These are phyloP conservation scores for Xylariales sp. DNA, from an alignment of 2,329 filamentous ascomycete species.

Conservation along the genomic window DNA sequence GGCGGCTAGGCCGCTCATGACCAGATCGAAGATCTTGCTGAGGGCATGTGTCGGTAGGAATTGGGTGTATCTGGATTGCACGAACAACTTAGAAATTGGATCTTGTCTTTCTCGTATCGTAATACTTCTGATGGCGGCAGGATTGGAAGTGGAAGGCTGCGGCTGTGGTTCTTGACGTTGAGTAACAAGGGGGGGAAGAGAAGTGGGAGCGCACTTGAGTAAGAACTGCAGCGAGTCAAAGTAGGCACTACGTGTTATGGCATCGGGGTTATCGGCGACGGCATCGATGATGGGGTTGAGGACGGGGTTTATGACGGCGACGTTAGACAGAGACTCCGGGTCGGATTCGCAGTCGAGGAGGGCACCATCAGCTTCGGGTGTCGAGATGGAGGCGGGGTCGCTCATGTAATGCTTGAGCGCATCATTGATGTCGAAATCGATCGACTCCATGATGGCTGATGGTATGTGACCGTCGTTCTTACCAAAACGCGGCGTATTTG, in stretches of 20 bases:
- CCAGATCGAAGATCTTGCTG: conserved; percentile 91
- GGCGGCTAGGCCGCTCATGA: conserved; percentile 85
- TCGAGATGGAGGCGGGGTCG: conserved; percentile 84
- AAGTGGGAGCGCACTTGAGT: conserved; percentile 86
- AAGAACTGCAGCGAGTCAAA: conserved; percentile 97
- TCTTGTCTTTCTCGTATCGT: conserved; percentile 56
- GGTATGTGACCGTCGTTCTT: background rate
- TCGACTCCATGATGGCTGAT: conserved; percentile 70
- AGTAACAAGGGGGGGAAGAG: conserved; percentile 49
- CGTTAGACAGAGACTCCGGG: conserved; percentile 80
- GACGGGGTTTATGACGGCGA: conserved; percentile 80
- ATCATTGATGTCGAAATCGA: conserved; percentile 95
- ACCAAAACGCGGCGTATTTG: background rate
- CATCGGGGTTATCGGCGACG: conserved; percentile 90
- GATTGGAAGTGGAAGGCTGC: conserved; percentile 32
- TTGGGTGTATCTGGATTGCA: conserved; percentile 79
- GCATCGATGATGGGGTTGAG: conserved; percentile 94
- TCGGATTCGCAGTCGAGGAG: conserved; percentile 94
- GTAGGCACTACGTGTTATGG: conserved; percentile 78
- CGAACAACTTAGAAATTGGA: conserved; percentile 71
- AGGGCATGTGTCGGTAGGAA: conserved; percentile 83
- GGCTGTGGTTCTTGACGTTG: conserved; percentile 14
- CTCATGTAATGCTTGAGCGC: conserved; percentile 97
- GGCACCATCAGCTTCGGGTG: conserved; percentile 84
- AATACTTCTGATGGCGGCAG: conserved; percentile 33